phyloP scores from a whole-genome alignment of 352 stramenopile species.

The Phytopythium aichiense region DNA sequence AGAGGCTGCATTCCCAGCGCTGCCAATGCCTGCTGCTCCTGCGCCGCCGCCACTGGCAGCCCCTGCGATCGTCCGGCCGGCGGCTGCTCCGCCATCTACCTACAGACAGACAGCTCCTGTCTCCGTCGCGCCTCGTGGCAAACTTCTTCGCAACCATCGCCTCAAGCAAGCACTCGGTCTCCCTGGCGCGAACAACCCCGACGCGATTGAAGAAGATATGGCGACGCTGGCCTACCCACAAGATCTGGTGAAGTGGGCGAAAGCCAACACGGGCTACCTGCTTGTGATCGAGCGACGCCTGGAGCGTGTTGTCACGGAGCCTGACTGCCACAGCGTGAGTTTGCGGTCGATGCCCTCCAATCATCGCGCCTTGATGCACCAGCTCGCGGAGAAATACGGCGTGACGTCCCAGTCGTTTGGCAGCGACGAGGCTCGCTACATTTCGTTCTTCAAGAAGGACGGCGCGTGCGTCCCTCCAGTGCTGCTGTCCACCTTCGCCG shows the following conservation, averaged over 20 bases:
- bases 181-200: constrained; percentile 30
- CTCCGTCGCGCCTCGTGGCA: constrained; percentile 31
- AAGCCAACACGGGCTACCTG: constrained; percentile 65
- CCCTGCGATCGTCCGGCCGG: constrained; percentile 36
- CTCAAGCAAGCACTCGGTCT: constrained; percentile 62
- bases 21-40: constrained; percentile 40
- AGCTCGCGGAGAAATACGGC: constrained; percentile 58
- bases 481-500: constrained; percentile 54
- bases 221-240: constrained; percentile 59
- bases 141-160: constrained; percentile 66
- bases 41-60: constrained; percentile 31
- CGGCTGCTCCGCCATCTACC: constrained; percentile 12
- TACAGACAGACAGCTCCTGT: constrained; percentile 15
- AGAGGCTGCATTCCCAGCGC: constrained; percentile 63
- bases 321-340: constrained; percentile 68
- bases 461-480: constrained; percentile 41
- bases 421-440: constrained; percentile 58
- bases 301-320: constrained; percentile 65
- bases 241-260: constrained; percentile 67
- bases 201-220: constrained; percentile 75
- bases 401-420: constrained; percentile 76
- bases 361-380: constrained; percentile 70
- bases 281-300: constrained; percentile 68
- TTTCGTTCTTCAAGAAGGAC: constrained; percentile 77
- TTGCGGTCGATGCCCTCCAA: constrained; percentile 67